Base-by-base conservation (phyloP, 139 green algal genomes). In the Coccomyxa sp. region DNA sequence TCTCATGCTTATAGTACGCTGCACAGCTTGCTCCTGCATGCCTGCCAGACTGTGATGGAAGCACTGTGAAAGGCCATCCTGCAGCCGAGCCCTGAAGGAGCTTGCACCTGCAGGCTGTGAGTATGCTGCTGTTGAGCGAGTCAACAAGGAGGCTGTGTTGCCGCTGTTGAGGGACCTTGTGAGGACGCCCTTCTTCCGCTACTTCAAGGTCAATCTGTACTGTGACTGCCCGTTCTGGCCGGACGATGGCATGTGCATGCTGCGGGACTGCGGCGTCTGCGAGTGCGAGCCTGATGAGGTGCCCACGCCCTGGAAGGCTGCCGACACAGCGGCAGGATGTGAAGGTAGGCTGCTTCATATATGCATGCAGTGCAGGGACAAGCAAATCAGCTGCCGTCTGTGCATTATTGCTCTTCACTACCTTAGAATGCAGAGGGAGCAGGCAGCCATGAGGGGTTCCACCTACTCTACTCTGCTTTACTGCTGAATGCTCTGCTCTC, bases 201-300 rank as follows among this genome's bases (percentile, higher is more conserved):
- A 95, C 79, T 98, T 98, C 88, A 97, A 97, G 86, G 91, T 91
- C 7, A 75, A 54, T 34, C 85, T 98, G 76, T 93, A 92, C 78
- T 97, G 95, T 78, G 92, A 97, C 81, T 99, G 95, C 82, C 94
- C 91, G 2, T 89, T 98, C 79, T 99, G 95, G 95, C 94, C 92
- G 0, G 95, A 99, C 68, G 95, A 98, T 85, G 90, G 87, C 76
- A 98, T 98, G 94, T 98, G 95, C 85, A 78, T 83, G 36, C 72
- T 97, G 77, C 79, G 86, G 76, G 71, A 93, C 64, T 98, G 95
- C 85, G 88, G 79, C 16, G 94, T 98, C 70, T 96, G 91, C 81
- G 91, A 96, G 86, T 98, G 94, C 71, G 88, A 91, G 35, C 79
- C 90, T 31, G 76, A 87, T 33, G 94, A 98, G 82, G 89, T 98